Evolutionary conservation across 2,329 filamentous ascomycete genomes (phyloP), one percentile per base, ranked within the genome.

Genomic region (Aspergillus sp.): DNA sequence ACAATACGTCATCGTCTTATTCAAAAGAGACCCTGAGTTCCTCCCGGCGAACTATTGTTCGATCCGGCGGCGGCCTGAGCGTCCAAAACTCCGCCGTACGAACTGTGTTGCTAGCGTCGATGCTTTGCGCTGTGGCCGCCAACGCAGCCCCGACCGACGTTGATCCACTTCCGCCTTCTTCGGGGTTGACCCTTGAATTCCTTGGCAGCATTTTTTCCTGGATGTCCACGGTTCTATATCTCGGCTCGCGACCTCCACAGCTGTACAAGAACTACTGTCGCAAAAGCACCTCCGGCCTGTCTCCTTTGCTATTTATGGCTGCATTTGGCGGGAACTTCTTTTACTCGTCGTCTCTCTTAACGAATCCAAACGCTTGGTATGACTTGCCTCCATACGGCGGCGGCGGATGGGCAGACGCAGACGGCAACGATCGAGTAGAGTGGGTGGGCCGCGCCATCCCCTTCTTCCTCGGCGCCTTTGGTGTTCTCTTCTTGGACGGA

Each of bases 321-420:
- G 87, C 87, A 3, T 89, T 89, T 69, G 83, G 82, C 65, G 87
- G 87, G 3, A 89, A 89, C 66, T 73, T 87, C 43, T 88, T 88
- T 76, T 89, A 89, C 75, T 86, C 84, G 9, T 72, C 77, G 27
- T 87, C 85, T 0, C 74, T 89, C 4, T 70, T 86, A 35, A 82
- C 85, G 2, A 89, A 88, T 66, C 87, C 87, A 2, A 82, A 82
- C 60, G 86, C 82, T 7, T 89, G 86, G 87, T 71, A 70, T 49
- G 77, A 84, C 62, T 84, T 82, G 54, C 75, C 76, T 0, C 74
- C 86, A 0, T 79, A 86, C 65, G 84, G 85, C 21, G 77, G 79
- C 7, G 80, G 83, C 48, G 84, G 84, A 55, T 88, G 87, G 85
- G 85, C 81, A 2, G 84, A 81, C 9, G 65, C 71, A 2, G 74